Base-by-base conservation (phyloP, 2,329 filamentous ascomycete genomes). In the Xylariales sp. region DNA sequence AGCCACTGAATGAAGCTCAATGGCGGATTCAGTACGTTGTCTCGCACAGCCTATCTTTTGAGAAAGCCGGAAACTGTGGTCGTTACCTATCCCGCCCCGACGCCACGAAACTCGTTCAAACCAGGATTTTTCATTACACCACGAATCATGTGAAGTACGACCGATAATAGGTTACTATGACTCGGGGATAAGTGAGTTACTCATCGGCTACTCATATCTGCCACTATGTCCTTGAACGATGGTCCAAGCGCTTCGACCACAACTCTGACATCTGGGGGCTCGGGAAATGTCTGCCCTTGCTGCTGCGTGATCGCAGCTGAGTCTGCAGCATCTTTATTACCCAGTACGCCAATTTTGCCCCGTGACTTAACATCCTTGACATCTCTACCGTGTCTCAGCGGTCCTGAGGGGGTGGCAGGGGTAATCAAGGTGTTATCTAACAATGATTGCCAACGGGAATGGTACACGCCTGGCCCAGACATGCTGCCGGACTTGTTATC, bases 371-470 rank as follows among this genome's bases (percentile, higher is more conserved):
- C 47, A 29, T 63, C 59, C 54, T 67, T 73, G 20, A 78, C 72
- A 14, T 79, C 74, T 24, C 63, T 70, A 11, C 78, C 78, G 6
- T 48, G 56, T 0, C 84, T 69, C 0, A 82, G 59, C 1, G 68
- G 64, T 0, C 82, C 82, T 1, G 62, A 55, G 0, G 68, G 59
- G 1, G 63, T 68, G 0, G 65, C 71, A 0, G 86, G 84, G 1
- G 83, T 85, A 46, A 90, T 80, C 33, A 72, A 59, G 0, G 86
- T 86, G n/a, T 72, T 66, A 55, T 89, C 82, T 3, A 90, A 67
- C 5, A 89, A 66, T 1, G 75, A 68, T 56, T 88, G 82, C 86
- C 86, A 90, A 37, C 80, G 74, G 1, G 77, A 71, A 18, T 89
- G 73, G 55, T 85, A 90, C 34, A 84, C 76, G 1, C 86, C 86